These are phyloP conservation scores for Globisporangium megalacanthum DNA, from an alignment of 352 stramenopile genomes.

Conservation along the genomic window DNA sequence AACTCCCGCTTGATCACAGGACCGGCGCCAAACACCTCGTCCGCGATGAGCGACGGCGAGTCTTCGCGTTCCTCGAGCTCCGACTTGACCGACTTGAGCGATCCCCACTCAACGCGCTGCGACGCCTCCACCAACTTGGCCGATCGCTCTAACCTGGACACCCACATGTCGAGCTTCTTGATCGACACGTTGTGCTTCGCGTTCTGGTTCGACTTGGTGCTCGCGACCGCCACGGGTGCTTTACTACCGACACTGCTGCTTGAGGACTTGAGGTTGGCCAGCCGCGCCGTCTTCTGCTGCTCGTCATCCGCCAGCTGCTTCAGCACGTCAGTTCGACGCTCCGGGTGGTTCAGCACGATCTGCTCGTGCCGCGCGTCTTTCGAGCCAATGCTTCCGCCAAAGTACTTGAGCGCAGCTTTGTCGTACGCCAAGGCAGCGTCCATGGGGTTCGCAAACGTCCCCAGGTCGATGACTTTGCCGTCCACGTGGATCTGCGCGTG, in stretches of 20 bases:
- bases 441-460: constrained; percentile 57
- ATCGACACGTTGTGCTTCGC: constrained; percentile 73
- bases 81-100: constrained; percentile 24
- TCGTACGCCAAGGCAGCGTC: constrained; percentile 80
- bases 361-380: constrained; percentile 35
- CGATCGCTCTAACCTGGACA: constrained; percentile 61
- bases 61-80: constrained; percentile 22
- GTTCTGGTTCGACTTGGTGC: constrained; percentile 49
- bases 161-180: constrained; percentile 74
- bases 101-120: constrained; percentile 66
- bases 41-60: constrained; percentile 25
- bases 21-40: constrained; percentile 47
- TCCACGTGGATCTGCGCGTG: constrained; percentile 78
- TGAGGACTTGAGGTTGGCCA: constrained; percentile 12
- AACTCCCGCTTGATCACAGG: constrained; percentile 74
- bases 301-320: constrained; percentile 63
- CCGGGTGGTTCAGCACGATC: constrained; percentile 72
- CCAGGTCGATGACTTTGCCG: constrained; percentile 71
- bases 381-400: constrained; percentile 40
- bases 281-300: constrained; percentile 39
- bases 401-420: constrained; percentile 71
- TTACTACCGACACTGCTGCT: background rate
- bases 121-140: constrained; percentile 76
- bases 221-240: background rate
- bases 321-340: constrained; percentile 48